Evolutionary conservation across 169 alveolate species (phyloP).

Genomic region (Pseudocohnilembus persalinus): DNA sequence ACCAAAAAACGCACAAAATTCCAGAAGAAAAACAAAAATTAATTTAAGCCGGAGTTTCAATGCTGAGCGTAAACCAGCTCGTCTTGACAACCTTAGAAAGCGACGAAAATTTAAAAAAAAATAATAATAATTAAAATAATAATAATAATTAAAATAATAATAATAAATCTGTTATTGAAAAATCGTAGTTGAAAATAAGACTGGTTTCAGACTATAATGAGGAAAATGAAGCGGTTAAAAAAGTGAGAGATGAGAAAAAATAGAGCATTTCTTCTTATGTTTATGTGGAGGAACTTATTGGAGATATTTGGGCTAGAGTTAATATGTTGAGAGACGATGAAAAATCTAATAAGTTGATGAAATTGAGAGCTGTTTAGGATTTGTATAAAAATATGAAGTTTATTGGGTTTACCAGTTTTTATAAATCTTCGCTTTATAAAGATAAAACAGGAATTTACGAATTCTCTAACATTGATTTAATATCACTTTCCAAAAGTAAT

Average conservation of each 20-base stretch:
- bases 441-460: conserved; percentile 26
- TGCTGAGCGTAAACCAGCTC: background rate
- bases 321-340: background rate
- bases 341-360: conserved; percentile 8
- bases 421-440: background rate
- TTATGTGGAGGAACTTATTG: conserved; percentile 10
- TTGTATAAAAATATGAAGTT: conserved; percentile 10
- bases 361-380: conserved; percentile 18
- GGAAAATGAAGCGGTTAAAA: background rate
- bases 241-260: background rate
- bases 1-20: too few species aligned
- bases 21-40: too few species aligned
- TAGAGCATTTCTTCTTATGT: background rate
- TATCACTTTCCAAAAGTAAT: background rate
- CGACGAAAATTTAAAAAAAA: background rate
- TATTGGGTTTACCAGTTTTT: conserved; percentile 22
- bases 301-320: conserved; percentile 5
- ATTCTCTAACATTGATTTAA: background rate
- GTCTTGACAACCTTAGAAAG: background rate
- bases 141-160: too few species aligned
- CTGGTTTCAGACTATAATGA: too few species aligned
- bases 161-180: too few species aligned
- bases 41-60: background rate
- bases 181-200: too few species aligned
- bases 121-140: too few species aligned